phyloP scores from a whole-genome alignment of 352 stramenopile species.

The Phytophthora melonis region DNA sequence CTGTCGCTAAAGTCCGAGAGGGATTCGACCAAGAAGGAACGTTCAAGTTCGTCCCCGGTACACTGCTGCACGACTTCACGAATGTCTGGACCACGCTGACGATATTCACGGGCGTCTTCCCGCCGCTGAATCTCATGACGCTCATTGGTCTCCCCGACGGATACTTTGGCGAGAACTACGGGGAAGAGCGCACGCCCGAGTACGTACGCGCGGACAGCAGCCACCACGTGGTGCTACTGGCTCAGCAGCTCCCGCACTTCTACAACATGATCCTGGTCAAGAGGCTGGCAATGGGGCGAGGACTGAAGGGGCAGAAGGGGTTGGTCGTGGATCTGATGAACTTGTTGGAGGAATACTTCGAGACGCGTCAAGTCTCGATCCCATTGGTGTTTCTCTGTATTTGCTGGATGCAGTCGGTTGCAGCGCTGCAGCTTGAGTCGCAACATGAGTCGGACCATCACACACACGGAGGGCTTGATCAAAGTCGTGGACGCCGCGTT shows the following conservation, averaged over 20 bases:
- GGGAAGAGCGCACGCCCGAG: constrained; percentile 5
- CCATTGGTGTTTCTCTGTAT: constrained; percentile 35
- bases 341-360: constrained; percentile 15
- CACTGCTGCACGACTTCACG: constrained; percentile 2
- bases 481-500: constrained; percentile 20
- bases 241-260: background rate
- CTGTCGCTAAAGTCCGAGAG: background rate
- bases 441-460: constrained; percentile 31
- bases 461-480: constrained; percentile 26
- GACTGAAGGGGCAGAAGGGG: background rate
- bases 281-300: background rate
- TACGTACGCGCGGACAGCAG: background rate
- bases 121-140: background rate
- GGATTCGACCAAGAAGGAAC: background rate
- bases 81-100: background rate
- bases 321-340: constrained; percentile 4
- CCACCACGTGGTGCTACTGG: background rate
- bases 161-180: constrained; percentile 5
- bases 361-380: constrained; percentile 22
- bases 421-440: constrained; percentile 31
- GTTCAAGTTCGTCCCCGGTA: background rate
- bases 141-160: background rate
- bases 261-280: background rate
- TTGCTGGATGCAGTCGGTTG: constrained; percentile 41
- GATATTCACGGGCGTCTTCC: background rate